phyloP scores from a whole-genome alignment of 1,284 basidiomycete genomes.

The Erythrobasidium hasegawianum region DNA sequence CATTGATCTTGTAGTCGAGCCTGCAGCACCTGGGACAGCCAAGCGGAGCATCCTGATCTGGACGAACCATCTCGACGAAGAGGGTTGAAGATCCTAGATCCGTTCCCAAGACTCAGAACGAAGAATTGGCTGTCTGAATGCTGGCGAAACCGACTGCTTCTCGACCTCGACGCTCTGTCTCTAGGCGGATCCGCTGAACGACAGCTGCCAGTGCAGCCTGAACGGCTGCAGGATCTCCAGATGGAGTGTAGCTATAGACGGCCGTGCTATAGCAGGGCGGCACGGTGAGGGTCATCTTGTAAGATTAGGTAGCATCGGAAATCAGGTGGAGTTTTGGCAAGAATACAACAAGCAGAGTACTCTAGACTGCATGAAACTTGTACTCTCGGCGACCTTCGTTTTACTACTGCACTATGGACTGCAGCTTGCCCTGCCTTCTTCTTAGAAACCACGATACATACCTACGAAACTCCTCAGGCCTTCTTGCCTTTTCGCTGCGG shows the following conservation, averaged over 20 bases:
- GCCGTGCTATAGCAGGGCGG: constrained; percentile 20
- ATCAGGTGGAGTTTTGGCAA: too few species aligned
- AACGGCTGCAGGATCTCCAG: constrained; percentile 16
- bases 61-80: constrained; percentile 14
- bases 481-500: too few species aligned
- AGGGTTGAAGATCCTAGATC: neutral
- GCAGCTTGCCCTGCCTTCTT: too few species aligned
- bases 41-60: constrained; percentile 26
- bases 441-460: too few species aligned
- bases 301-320: neutral
- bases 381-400: too few species aligned
- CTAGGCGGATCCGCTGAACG: constrained; percentile 9
- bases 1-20: constrained; percentile 14
- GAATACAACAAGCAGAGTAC: too few species aligned
- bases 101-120: neutral
- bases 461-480: too few species aligned
- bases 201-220: constrained; percentile 14
- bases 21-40: constrained; percentile 4
- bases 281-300: neutral
- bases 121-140: too few species aligned
- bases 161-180: constrained; percentile 1
- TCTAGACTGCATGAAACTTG: too few species aligned
- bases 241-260: constrained; percentile 19
- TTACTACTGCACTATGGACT: too few species aligned
- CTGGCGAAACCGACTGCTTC: constrained; percentile 4